Evolutionary conservation across 176 grass and related monocot species (phyloP).

Genomic region (Zoysia pacifica): DNA sequence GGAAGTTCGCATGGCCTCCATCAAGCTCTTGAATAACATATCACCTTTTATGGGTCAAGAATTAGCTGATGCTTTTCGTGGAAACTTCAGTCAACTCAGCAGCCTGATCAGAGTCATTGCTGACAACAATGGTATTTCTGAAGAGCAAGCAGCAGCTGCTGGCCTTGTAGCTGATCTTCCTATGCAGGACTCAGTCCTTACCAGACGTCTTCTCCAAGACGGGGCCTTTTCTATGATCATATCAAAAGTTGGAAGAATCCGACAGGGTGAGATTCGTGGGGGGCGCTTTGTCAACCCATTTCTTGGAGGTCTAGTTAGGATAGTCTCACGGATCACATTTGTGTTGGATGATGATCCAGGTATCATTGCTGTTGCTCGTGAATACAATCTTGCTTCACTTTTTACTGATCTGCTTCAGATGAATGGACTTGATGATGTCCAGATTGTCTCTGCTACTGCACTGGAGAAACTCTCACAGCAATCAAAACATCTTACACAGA

Average conservation of each 20-base stretch:
- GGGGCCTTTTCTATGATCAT: conserved; percentile 67
- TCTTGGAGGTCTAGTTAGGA: conserved; percentile 83
- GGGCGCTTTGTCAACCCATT: conserved; percentile 82
- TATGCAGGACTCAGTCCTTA: conserved; percentile 65
- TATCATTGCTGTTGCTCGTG: conserved; percentile 62
- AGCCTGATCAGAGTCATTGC: conserved; percentile 78
- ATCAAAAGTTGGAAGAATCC: conserved; percentile 64
- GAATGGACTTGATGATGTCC: conserved; percentile 80
- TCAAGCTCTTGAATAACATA: conserved; percentile 85
- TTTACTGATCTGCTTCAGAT: conserved; percentile 97
- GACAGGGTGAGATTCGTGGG: conserved; percentile 78
- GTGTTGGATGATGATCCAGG: conserved; percentile 65
- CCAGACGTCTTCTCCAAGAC: conserved; percentile 81
- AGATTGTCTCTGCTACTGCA: conserved; percentile 68
- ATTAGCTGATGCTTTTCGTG: conserved; percentile 79
- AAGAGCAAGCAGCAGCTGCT: conserved; percentile 92
- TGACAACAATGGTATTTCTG: conserved; percentile 83
- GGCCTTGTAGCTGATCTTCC: conserved; percentile 84
- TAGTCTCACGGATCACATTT: conserved; percentile 77
- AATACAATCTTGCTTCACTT: conserved; percentile 73
- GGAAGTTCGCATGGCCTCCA: conserved; percentile 85
- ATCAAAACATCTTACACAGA: conserved; percentile 72
- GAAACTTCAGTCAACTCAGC: conserved; percentile 77
- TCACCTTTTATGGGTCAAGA: conserved; percentile 86
- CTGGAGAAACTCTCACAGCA: conserved; percentile 80